A percentile compares a stretch with the other conserved stretches of the same genome.
phyloP scores from a whole-genome alignment of 257 asterid species.

The Capsicum baccatum region DNA sequence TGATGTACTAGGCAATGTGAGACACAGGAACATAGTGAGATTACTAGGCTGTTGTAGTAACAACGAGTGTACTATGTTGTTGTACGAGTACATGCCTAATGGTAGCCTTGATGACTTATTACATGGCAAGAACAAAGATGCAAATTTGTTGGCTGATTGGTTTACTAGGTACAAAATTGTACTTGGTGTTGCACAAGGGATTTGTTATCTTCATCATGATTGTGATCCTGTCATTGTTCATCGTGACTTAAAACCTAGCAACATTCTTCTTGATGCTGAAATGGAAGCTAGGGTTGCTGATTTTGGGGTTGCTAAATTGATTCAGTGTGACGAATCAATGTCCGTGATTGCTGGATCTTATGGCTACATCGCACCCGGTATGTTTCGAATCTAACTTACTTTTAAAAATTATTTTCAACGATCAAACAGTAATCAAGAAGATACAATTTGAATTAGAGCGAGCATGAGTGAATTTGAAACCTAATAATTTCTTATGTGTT shows the following conservation, averaged over 20 bases:
- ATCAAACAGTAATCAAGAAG: neutral
- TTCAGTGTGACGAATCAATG: slow-evolving; percentile 70
- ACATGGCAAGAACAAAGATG: slow-evolving; percentile 67
- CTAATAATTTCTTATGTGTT: neutral
- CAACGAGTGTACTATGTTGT: slow-evolving; percentile 69
- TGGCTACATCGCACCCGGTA: slow-evolving; percentile 98
- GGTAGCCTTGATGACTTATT: slow-evolving; percentile 80
- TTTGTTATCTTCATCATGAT: slow-evolving; percentile 85
- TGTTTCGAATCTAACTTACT: neutral
- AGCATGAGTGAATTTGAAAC: no score
- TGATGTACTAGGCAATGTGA: slow-evolving; percentile 81
- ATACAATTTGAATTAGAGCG: neutral
- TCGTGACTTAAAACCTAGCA: slow-evolving; percentile 76
- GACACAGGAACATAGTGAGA: slow-evolving; percentile 88
- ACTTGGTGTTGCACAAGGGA: slow-evolving; percentile 89
- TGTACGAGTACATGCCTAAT: slow-evolving; percentile 96
- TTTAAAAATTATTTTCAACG: neutral
- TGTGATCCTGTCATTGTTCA: slow-evolving; percentile 85
- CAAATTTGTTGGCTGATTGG: slow-evolving; percentile 71
- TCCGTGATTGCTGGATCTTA: slow-evolving; percentile 90
- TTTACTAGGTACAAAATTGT: slow-evolving; percentile 73
- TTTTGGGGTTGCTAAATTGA: slow-evolving; percentile 84
- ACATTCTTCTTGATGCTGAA: slow-evolving; percentile 67
- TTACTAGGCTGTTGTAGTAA: slow-evolving; percentile 75
- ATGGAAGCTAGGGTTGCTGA: slow-evolving; percentile 96